phyloP scores from a whole-genome alignment of 164 flowering plant genomes.

The Dillenia suffruticosa region DNA sequence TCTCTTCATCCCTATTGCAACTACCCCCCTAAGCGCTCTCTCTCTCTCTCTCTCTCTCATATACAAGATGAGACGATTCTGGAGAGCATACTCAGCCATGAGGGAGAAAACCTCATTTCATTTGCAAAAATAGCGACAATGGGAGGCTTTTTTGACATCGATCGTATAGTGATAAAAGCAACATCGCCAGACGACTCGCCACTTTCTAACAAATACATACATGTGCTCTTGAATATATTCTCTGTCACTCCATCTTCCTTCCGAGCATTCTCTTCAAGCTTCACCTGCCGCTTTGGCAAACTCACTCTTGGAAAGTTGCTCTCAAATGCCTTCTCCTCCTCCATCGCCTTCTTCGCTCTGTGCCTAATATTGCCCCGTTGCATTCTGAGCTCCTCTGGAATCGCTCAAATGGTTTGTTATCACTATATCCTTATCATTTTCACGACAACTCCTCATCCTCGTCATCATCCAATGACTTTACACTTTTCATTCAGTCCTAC shows the following conservation, averaged over 20 bases:
- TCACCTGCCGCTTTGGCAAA: conserved; percentile 45
- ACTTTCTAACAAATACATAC: conserved; percentile 38
- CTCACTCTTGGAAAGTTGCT: conserved; percentile 59
- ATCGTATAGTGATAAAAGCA: conserved; percentile 37
- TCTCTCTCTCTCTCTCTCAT: not conserved
- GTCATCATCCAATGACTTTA: conserved; percentile 25
- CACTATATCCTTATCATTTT: conserved; percentile 49
- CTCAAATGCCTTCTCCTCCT: conserved; percentile 61
- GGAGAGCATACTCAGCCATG: conserved; percentile 29
- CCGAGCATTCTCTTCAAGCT: conserved; percentile 35
- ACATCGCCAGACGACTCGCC: conserved; percentile 58
- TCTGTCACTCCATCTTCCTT: conserved; percentile 38
- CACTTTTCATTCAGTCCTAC: conserved; percentile 44
- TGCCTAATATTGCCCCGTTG: conserved; percentile 33
- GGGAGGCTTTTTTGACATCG: conserved; percentile 29
- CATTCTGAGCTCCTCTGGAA: conserved; percentile 37
- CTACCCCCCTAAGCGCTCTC: too few relatives aligned
- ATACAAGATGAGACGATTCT: conserved; percentile 31
- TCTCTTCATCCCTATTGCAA: too few relatives aligned
- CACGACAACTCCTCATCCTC: conserved; percentile 31
- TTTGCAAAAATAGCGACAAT: conserved; percentile 43
- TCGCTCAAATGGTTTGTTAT: conserved; percentile 35
- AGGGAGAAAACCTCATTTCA: conserved; percentile 38
- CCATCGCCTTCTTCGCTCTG: conserved; percentile 43
- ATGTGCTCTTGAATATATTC: conserved; percentile 44